A percentile compares a stretch with the other conserved stretches of the same genome.
These are phyloP conservation scores for Acanthamoeba triangularis DNA, from an alignment of 208 protist species.

Conservation along the genomic window DNA sequence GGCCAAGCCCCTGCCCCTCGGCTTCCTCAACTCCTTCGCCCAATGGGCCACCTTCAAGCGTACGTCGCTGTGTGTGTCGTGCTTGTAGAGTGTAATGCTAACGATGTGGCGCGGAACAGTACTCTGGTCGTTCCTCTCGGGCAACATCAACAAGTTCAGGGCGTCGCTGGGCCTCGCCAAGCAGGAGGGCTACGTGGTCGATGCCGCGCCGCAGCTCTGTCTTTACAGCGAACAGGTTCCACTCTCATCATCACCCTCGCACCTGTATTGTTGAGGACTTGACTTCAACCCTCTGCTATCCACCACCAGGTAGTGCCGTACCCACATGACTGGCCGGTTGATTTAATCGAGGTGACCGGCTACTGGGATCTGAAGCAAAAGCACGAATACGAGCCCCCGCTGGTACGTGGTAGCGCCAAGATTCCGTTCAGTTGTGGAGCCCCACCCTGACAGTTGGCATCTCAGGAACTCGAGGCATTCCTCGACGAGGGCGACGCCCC, in stretches of 20 bases:
- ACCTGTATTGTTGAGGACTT: not conserved
- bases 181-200: constrained; percentile 14
- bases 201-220: constrained; percentile 17
- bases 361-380: constrained; percentile 79
- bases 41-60: constrained; percentile 28
- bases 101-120: not conserved
- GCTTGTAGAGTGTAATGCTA: not conserved
- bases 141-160: constrained; percentile 34
- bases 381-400: not conserved
- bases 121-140: constrained; percentile 30
- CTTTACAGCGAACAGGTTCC: constrained; percentile 5
- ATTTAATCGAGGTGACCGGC: constrained; percentile 79
- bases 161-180: not conserved
- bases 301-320: constrained; percentile 65
- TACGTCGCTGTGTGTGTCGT: not conserved
- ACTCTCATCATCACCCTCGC: not conserved
- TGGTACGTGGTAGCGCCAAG: not conserved
- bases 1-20: not conserved
- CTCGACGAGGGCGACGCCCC: constrained; percentile 51
- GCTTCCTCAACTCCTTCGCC: constrained; percentile 26
- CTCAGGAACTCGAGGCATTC: constrained; percentile 36
- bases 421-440: not conserved
- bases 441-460: not conserved
- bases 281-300: not conserved
- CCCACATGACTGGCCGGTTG: constrained; percentile 80